A percentile compares a stretch with the other conserved stretches of the same genome.
Conservation (phyloP, 768 basidiomycete genomes). For the Pluteus cervinus region DNA sequence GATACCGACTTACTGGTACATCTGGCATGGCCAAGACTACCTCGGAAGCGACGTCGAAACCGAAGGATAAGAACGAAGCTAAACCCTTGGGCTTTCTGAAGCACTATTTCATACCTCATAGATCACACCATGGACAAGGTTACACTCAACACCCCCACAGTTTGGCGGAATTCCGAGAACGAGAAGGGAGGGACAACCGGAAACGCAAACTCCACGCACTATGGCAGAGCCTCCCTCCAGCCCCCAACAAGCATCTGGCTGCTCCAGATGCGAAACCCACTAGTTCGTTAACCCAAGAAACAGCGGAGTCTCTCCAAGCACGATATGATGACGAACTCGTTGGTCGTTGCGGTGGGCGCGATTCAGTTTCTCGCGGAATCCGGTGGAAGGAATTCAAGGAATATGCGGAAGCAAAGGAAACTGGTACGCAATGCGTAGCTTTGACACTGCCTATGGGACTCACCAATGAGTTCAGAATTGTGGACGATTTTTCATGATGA, state of each 20-base stretch:
- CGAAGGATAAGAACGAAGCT: neutral
- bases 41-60: neutral
- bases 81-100: neutral
- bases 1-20: too few species aligned
- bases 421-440: conserved; percentile 42
- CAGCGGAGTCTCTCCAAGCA: conserved; percentile 56
- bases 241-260: conserved; percentile 7
- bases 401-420: conserved; percentile 79
- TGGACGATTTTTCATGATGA: conserved; percentile 91
- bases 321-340: conserved; percentile 79
- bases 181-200: conserved; percentile 58
- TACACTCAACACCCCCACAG: conserved; percentile 36
- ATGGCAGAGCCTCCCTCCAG: conserved; percentile 51
- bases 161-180: conserved; percentile 56
- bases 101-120: conserved; percentile 35
- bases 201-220: conserved; percentile 55
- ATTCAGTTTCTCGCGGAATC: conserved; percentile 45
- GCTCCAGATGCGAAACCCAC: conserved; percentile 1
- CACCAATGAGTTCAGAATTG: conserved; percentile 50
- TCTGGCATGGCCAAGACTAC: conserved; percentile 4
- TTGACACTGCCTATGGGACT: conserved; percentile 7
- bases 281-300: conserved; percentile 44
- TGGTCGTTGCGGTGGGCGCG: conserved; percentile 44
- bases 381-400: conserved; percentile 68
- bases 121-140: conserved; percentile 50